Evolutionary conservation across 1,284 basidiomycete species (phyloP).

Genomic region (Boletus mariae): DNA sequence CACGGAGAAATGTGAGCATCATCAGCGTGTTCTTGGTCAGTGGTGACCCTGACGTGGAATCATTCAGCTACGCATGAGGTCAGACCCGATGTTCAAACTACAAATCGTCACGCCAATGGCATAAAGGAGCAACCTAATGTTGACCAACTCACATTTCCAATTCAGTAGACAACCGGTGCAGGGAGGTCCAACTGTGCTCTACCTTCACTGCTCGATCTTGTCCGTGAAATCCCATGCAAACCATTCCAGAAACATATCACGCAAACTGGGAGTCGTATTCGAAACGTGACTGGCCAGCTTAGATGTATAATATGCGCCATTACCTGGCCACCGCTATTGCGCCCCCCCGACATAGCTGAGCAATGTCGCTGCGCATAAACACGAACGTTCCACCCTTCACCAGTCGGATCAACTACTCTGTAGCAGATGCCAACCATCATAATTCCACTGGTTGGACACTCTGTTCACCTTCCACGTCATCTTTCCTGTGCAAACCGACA

Average conservation of each 20-base stretch:
- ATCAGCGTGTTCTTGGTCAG: background rate
- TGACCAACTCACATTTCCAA: slow-evolving; percentile 27
- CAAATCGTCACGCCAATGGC: slow-evolving; percentile 7
- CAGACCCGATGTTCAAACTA: background rate
- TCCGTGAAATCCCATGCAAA: slow-evolving; percentile 11
- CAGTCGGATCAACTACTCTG: slow-evolving; percentile 17
- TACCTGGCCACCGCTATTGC: slow-evolving; percentile 1
- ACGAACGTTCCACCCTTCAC: slow-evolving; percentile 25
- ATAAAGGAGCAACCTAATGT: slow-evolving; percentile 1
- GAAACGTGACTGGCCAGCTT: slow-evolving; percentile 25
- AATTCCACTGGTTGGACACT: slow-evolving; percentile 10
- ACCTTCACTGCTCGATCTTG: slow-evolving; percentile 9
- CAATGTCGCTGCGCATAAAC: slow-evolving; percentile 32
- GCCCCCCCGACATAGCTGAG: slow-evolving; percentile 9
- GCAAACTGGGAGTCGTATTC: slow-evolving; percentile 17
- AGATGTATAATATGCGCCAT: slow-evolving; percentile 21
- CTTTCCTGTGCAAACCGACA: slow-evolving; percentile 21
- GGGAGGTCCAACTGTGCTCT: slow-evolving; percentile 1
- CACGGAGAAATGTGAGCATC: slow-evolving; percentile 11
- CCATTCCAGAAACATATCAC: slow-evolving; percentile 7
- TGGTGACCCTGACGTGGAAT: slow-evolving; percentile 1
- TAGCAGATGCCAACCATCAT: slow-evolving; percentile 13
- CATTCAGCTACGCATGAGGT: slow-evolving; percentile 6
- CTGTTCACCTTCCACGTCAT: slow-evolving; percentile 18
- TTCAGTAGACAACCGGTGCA: slow-evolving; percentile 8